A percentile compares a stretch with the other conserved stretches of the same genome.
These are phyloP conservation scores for Lonicera japonica DNA, from an alignment of 129 eudicot genomes.

Conservation along the genomic window DNA sequence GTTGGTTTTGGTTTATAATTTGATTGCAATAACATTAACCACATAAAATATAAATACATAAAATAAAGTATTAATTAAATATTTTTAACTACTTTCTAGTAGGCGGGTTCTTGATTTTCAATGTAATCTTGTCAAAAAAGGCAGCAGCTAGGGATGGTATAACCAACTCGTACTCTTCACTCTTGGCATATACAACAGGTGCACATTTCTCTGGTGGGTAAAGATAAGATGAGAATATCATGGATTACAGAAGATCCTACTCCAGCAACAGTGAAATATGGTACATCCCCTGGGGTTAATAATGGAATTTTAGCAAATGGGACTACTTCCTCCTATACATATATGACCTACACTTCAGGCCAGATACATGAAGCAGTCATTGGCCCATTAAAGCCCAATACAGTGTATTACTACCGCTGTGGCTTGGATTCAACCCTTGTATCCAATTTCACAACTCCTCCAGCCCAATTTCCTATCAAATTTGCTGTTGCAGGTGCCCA, in stretches of 20 bases:
- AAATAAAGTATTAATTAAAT: no score
- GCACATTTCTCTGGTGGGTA: slow-evolving; percentile 53
- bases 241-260: slow-evolving; percentile 51
- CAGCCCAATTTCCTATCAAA: slow-evolving; percentile 51
- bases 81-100: no score
- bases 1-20: no score
- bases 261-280: slow-evolving; percentile 46
- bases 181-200: slow-evolving; percentile 33
- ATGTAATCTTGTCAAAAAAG: no score
- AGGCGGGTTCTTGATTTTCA: no score
- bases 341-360: slow-evolving; percentile 41
- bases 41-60: no score
- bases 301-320: slow-evolving; percentile 43
- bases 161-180: neutral
- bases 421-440: slow-evolving; percentile 30
- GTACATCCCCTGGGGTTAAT: slow-evolving; percentile 32
- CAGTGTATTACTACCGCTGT: slow-evolving; percentile 53
- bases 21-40: no score
- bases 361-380: slow-evolving; percentile 48
- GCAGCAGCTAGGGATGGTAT: neutral
- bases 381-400: slow-evolving; percentile 51
- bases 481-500: slow-evolving; percentile 48
- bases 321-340: slow-evolving; percentile 32
- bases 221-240: slow-evolving; percentile 56
- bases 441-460: slow-evolving; percentile 57